These are phyloP conservation scores for Paxillus involutus DNA, from an alignment of 768 basidiomycete genomes.

Conservation along the genomic window DNA sequence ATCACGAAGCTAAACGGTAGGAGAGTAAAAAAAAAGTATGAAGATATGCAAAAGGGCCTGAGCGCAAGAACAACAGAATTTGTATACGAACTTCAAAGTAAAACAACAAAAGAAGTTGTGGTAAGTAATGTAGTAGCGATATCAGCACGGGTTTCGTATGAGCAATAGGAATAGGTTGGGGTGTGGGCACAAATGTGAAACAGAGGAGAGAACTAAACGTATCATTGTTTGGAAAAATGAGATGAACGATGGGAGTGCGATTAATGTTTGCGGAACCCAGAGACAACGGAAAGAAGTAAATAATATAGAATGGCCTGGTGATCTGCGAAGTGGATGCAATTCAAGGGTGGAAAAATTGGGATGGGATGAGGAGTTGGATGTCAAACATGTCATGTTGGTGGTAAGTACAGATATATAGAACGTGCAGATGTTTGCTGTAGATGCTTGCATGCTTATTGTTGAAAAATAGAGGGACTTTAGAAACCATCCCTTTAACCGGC, in stretches of 20 bases:
- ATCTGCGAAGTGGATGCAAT: constrained; percentile 29
- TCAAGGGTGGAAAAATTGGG: constrained; percentile 17
- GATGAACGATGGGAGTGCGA: constrained; percentile 25
- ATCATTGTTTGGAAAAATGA: constrained; percentile 10
- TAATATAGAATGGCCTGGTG: constrained; percentile 26
- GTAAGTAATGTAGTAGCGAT: constrained; percentile 35
- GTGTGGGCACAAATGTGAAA: constrained; percentile 20
- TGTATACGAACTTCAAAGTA: constrained; percentile 4
- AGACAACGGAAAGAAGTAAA: constrained; percentile 21
- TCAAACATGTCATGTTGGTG: constrained; percentile 34
- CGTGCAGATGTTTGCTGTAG: constrained; percentile 40
- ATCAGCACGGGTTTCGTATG: constrained; percentile 28
- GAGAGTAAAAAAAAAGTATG: background rate
- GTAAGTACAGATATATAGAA: constrained; percentile 42
- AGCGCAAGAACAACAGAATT: constrained; percentile 7
- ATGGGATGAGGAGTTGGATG: constrained; percentile 30
- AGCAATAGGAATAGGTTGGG: constrained; percentile 28
- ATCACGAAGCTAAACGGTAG: background rate
- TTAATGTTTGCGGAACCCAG: constrained; percentile 28
- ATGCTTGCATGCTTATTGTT: constrained; percentile 37
- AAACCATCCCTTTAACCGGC: constrained; percentile 39
- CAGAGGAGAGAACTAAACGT: constrained; percentile 12
- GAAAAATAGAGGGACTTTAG: constrained; percentile 38
- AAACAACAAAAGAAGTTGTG: constrained; percentile 6
- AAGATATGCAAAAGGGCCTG: constrained; percentile 10